Percentiles rank a stretch among this genome's conserved stretches.
Evolutionary conservation across 1,139 yeast genomes (phyloP).

Genomic region (Hemisphaericaspora lyxosophila): DNA sequence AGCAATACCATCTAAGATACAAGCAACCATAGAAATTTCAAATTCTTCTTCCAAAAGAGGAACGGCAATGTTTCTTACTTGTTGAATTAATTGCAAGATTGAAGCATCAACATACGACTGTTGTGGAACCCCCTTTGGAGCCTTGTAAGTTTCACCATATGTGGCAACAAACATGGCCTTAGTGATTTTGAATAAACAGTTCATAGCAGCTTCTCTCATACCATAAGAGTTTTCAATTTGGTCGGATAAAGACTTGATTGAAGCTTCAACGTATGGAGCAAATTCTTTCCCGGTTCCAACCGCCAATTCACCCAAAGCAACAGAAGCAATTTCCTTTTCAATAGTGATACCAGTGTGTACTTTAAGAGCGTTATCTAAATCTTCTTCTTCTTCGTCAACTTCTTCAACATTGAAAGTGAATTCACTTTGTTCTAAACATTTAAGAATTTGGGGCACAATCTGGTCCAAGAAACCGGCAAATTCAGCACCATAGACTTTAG

Average conservation of each 20-base stretch:
- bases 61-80: conserved; percentile 66
- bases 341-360: conserved; percentile 94
- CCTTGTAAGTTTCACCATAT: conserved; percentile 49
- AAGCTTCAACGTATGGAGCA: conserved; percentile 72
- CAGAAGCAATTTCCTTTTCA: conserved; percentile 96
- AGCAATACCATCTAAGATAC: conserved; percentile 71
- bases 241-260: conserved; percentile 63
- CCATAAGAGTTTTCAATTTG: conserved; percentile 88
- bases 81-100: conserved; percentile 59
- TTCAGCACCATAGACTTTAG: conserved; percentile 89
- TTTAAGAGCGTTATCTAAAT: conserved; percentile 53
- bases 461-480: conserved; percentile 83
- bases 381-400: conserved; percentile 51
- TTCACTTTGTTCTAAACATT: conserved; percentile 82
- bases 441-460: conserved; percentile 80
- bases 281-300: conserved; percentile 80
- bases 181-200: conserved; percentile 79
- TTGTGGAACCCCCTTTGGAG: conserved; percentile 74
- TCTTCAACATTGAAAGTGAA: conserved; percentile 54
- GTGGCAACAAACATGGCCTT: conserved; percentile 66
- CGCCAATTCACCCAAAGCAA: conserved; percentile 88
- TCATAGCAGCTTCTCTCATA: conserved; percentile 84
- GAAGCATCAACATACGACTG: conserved; percentile 57
- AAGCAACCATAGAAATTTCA: conserved; percentile 77
- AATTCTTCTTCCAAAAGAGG: conserved; percentile 72